phyloP scores from a whole-genome alignment of 352 stramenopile species.

The Phytophthora vignae region DNA sequence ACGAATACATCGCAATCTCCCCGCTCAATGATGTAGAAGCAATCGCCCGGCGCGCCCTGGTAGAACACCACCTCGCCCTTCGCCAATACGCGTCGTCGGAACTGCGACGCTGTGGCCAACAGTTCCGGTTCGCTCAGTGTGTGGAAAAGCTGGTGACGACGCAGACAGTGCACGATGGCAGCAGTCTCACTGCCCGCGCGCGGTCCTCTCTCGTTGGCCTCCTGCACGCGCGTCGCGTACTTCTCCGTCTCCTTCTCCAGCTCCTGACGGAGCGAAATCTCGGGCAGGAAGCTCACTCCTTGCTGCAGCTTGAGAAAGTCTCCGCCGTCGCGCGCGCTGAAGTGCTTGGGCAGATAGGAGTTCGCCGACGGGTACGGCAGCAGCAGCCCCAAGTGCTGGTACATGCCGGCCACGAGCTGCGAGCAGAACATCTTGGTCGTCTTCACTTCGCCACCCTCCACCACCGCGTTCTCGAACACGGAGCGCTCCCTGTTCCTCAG shows the following conservation, averaged over 20 bases:
- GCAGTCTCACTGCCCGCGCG: slow-evolving; percentile 43
- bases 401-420: slow-evolving; percentile 79
- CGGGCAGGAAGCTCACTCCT: slow-evolving; percentile 70
- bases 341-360: slow-evolving; percentile 91
- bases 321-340: slow-evolving; percentile 57
- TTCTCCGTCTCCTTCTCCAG: slow-evolving; percentile 44
- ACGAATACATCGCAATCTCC: slow-evolving; percentile 88
- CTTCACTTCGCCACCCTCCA: slow-evolving; percentile 40
- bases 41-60: slow-evolving; percentile 77
- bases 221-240: slow-evolving; percentile 40
- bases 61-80: slow-evolving; percentile 88
- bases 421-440: slow-evolving; percentile 85
- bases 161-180: slow-evolving; percentile 72
- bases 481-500: slow-evolving; percentile 74
- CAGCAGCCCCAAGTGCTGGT: slow-evolving; percentile 82
- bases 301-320: slow-evolving; percentile 85
- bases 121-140: slow-evolving; percentile 77
- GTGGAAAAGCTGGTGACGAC: slow-evolving; percentile 85
- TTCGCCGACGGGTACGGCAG: slow-evolving; percentile 85
- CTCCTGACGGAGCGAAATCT: slow-evolving; percentile 67
- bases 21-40: slow-evolving; percentile 83
- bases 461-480: slow-evolving; percentile 84
- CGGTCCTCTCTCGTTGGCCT: slow-evolving; percentile 42
- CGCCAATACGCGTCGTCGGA: slow-evolving; percentile 60
- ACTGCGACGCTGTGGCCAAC: slow-evolving; percentile 56